Percentiles rank a stretch among this genome's conserved stretches.
phyloP scores from a whole-genome alignment of 192 early-diverging fungal species.

The Endogone sp. region DNA sequence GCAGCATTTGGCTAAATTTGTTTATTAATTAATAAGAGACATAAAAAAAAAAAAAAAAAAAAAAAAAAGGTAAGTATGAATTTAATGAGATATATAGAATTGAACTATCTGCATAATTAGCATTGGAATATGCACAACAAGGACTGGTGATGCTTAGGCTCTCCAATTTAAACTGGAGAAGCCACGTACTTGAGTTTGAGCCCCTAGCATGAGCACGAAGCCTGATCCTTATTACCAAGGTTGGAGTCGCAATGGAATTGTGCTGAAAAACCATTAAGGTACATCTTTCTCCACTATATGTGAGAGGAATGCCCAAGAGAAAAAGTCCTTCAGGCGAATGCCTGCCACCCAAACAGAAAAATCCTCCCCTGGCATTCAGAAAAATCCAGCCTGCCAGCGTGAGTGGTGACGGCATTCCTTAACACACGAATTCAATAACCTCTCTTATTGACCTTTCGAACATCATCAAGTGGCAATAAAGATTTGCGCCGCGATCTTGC shows the following conservation, averaged over 20 bases:
- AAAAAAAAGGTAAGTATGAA: background rate
- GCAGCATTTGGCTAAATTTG: background rate
- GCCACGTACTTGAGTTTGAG: background rate
- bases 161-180: background rate
- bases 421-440: background rate
- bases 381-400: background rate
- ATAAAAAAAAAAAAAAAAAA: background rate
- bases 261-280: background rate
- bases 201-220: background rate
- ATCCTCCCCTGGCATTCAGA: background rate
- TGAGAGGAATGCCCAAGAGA: background rate
- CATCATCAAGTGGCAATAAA: background rate
- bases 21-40: background rate
- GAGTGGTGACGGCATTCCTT: background rate
- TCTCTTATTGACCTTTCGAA: background rate
- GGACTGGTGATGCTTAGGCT: background rate
- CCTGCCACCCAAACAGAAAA: background rate
- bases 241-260: background rate
- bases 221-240: background rate
- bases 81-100: background rate
- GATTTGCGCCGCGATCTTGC: background rate
- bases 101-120: background rate
- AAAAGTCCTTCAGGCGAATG: background rate
- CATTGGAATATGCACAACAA: background rate
- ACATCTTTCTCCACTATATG: background rate